These are phyloP conservation scores for Cerioporus squamosus DNA, from an alignment of 1,284 basidiomycete species.

Conservation along the genomic window DNA sequence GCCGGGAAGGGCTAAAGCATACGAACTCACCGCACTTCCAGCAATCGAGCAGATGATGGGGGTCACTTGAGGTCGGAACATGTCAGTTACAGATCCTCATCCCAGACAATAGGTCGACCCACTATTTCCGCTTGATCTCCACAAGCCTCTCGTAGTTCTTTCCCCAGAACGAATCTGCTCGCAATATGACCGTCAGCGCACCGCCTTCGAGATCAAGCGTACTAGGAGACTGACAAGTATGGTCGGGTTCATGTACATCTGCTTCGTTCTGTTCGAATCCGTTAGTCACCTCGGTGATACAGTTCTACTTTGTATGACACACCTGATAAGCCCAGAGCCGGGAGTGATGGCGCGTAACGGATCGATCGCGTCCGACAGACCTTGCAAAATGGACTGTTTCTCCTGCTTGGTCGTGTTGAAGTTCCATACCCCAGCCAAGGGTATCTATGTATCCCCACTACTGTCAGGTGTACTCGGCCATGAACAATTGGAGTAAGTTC, in stretches of 20 bases:
- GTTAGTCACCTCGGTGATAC: too few relatives aligned
- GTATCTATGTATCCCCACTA: neutral
- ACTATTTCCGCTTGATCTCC: slow-evolving; percentile 61
- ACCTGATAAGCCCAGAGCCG: slow-evolving; percentile 52
- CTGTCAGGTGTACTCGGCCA: too few relatives aligned
- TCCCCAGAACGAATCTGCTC: slow-evolving; percentile 52
- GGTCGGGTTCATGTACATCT: slow-evolving; percentile 56
- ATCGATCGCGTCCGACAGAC: slow-evolving; percentile 34
- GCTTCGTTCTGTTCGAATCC: slow-evolving; percentile 56
- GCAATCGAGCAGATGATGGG: slow-evolving; percentile 7
- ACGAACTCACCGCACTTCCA: slow-evolving; percentile 12
- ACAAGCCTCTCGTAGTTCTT: slow-evolving; percentile 49
- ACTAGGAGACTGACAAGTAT: slow-evolving; percentile 31
- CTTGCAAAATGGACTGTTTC: neutral
- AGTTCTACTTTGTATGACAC: too few relatives aligned
- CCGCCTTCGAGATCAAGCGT: neutral
- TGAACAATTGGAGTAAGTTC: too few relatives aligned
- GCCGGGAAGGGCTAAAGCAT: neutral
- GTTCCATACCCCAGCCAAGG: neutral
- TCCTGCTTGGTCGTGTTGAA: neutral
- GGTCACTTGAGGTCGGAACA: neutral
- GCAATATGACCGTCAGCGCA: neutral
- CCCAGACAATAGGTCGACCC: slow-evolving; percentile 15
- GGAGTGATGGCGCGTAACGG: slow-evolving; percentile 48
- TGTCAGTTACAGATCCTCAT: neutral